Conservation (phyloP, 257 asterid species). For the Ocimum tenuiflorum region DNA sequence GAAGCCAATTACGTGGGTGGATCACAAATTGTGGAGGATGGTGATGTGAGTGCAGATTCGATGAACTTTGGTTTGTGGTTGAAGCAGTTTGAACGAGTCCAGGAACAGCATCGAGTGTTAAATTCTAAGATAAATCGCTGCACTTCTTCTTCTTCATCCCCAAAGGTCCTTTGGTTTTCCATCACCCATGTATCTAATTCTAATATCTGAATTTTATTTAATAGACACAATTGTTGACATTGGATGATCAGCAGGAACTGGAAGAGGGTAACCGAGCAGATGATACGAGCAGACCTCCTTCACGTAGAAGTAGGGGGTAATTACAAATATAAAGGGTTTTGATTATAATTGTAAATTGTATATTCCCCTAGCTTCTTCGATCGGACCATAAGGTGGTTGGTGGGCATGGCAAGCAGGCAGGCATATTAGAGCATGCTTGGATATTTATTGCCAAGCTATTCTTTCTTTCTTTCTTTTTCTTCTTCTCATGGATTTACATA, state of each 20-base stretch:
- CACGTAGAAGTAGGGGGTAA: constrained; percentile 63
- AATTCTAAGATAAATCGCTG: constrained; percentile 48
- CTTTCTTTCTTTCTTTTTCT: constrained; percentile 20
- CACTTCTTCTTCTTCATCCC: constrained; percentile 45
- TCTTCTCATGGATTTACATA: constrained; percentile 15
- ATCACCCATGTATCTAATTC: neutral
- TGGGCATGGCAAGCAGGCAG: constrained; percentile 25
- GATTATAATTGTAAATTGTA: constrained; percentile 60
- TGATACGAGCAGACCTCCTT: constrained; percentile 52
- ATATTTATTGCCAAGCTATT: constrained; percentile 37
- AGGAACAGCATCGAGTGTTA: constrained; percentile 65
- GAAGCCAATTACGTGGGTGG: constrained; percentile 39
- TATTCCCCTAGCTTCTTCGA: constrained; percentile 52
- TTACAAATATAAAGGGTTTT: constrained; percentile 38
- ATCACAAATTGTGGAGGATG: constrained; percentile 49
- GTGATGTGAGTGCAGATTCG: constrained; percentile 40
- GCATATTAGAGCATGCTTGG: constrained; percentile 22
- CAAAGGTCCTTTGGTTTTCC: constrained; percentile 54
- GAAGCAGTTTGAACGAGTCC: constrained; percentile 71
- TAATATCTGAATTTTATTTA: neutral
- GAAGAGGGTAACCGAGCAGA: constrained; percentile 47
- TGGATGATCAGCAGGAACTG: constrained; percentile 61
- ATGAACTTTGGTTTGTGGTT: constrained; percentile 56
- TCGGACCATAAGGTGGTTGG: constrained; percentile 32
- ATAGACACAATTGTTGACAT: no score